A percentile compares a stretch with the other conserved stretches of the same genome.
These are phyloP conservation scores for Gamarada debralockiae DNA, from an alignment of 495 filamentous ascomycete species.

Conservation along the genomic window DNA sequence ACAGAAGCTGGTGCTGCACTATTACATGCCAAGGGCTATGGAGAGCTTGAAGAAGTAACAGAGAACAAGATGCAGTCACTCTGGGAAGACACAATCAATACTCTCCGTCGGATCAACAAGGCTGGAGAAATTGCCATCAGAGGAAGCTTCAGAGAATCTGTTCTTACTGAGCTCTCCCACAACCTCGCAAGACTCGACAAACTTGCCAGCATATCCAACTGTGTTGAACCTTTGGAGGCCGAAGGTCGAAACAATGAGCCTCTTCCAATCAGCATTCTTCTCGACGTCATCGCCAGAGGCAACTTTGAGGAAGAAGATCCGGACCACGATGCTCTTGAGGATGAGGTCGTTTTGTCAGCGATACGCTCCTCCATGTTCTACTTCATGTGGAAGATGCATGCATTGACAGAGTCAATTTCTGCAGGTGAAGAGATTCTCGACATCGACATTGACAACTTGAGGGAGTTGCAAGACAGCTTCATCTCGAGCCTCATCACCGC, in stretches of 20 bases:
- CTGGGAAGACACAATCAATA: conserved; percentile 78
- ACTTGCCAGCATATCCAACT: conserved; percentile 76
- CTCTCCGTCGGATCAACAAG: conserved; percentile 62
- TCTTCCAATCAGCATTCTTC: conserved; percentile 61
- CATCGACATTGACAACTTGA: conserved; percentile 51
- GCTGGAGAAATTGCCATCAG: conserved; percentile 57
- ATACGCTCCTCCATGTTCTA: conserved; percentile 76
- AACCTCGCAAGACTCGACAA: conserved; percentile 81
- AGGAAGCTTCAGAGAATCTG: conserved; percentile 53
- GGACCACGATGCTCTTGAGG: conserved; percentile 60
- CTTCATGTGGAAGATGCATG: conserved; percentile 88
- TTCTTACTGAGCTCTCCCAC: conserved; percentile 68
- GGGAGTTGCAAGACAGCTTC: conserved; percentile 53
- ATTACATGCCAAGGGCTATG: conserved; percentile 77
- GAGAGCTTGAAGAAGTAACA: conserved; percentile 80
- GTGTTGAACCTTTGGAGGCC: conserved; percentile 63
- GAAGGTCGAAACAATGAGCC: conserved; percentile 4
- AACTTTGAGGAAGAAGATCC: conserved; percentile 45
- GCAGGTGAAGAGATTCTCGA: conserved; percentile 39
- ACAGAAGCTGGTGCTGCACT: conserved; percentile 78
- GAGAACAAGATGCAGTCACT: conserved; percentile 74
- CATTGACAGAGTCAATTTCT: conserved; percentile 36
- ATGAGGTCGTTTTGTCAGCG: conserved; percentile 68
- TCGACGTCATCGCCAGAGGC: conserved; percentile 65
- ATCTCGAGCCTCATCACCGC: conserved; percentile 58